phyloP scores from a whole-genome alignment of 257 asterid genomes.

The Plantago ovata region DNA sequence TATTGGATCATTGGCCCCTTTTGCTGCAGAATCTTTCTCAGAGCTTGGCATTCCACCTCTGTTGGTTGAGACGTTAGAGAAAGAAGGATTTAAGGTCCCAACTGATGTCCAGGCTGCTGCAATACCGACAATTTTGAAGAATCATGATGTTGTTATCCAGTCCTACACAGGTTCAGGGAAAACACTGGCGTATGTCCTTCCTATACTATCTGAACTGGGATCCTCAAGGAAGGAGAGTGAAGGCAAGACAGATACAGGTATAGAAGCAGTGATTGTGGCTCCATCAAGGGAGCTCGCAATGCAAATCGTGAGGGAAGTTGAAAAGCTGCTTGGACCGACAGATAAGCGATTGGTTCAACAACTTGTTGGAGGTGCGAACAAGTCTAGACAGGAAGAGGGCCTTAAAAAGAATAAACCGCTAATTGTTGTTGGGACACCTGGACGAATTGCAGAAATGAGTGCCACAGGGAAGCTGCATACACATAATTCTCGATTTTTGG shows the following conservation, averaged over 20 bases:
- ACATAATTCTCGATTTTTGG: slow-evolving; percentile 70
- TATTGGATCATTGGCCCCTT: slow-evolving; percentile 54
- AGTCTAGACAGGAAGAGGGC: slow-evolving; percentile 93
- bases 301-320: slow-evolving; percentile 97
- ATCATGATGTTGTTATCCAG: slow-evolving; percentile 83
- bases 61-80: slow-evolving; percentile 67
- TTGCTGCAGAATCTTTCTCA: slow-evolving; percentile 71
- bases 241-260: slow-evolving; percentile 35
- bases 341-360: slow-evolving; percentile 86
- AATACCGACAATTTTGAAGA: slow-evolving; percentile 66
- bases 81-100: slow-evolving; percentile 73
- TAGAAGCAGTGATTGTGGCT: slow-evolving; percentile 91
- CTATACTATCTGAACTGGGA: slow-evolving; percentile 73
- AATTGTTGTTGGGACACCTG: slow-evolving; percentile 94
- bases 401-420: slow-evolving; percentile 84
- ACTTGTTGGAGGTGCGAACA: slow-evolving; percentile 97
- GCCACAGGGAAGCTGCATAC: slow-evolving; percentile 92
- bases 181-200: slow-evolving; percentile 91
- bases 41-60: slow-evolving; percentile 82
- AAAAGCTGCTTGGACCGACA: slow-evolving; percentile 80
- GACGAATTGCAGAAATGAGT: slow-evolving; percentile 90
- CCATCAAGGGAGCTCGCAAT: slow-evolving; percentile 98
- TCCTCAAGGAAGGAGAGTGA: slow-evolving; percentile 43
- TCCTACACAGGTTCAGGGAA: slow-evolving; percentile 98
- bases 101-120: slow-evolving; percentile 98